Conservation (phyloP, 1,139 yeast species). For the Schizosaccharomyces versatilis region DNA sequence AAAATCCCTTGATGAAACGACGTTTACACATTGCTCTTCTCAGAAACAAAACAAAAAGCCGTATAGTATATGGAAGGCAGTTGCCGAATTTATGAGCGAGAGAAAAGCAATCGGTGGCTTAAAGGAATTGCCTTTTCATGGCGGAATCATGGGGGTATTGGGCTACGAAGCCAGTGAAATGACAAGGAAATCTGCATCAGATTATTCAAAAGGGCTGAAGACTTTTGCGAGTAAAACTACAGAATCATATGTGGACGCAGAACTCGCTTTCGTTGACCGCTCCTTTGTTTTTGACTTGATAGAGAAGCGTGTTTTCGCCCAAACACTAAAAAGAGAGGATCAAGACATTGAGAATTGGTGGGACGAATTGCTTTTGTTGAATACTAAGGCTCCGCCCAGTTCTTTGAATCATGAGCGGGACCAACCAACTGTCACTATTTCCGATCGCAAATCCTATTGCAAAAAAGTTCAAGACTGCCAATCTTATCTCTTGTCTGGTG, state of each 20-base stretch:
- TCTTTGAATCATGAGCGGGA: neutral
- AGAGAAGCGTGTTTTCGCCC: slow-evolving; percentile 29
- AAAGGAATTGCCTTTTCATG: slow-evolving; percentile 44
- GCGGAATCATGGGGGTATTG: slow-evolving; percentile 69
- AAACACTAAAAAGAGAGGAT: slow-evolving; percentile 25
- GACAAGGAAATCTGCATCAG: slow-evolving; percentile 14
- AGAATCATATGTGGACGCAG: slow-evolving; percentile 38
- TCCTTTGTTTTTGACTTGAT: slow-evolving; percentile 34
- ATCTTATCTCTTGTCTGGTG: slow-evolving; percentile 50
- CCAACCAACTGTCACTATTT: slow-evolving; percentile 22
- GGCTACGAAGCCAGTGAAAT: slow-evolving; percentile 41
- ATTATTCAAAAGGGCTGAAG: slow-evolving; percentile 4
- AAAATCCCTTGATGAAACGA: neutral
- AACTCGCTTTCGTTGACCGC: slow-evolving; percentile 49
- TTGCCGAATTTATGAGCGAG: slow-evolving; percentile 30
- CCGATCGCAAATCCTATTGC: slow-evolving; percentile 27
- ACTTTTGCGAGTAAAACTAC: neutral
- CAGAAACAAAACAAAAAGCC: neutral
- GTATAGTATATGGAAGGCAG: slow-evolving; percentile 25
- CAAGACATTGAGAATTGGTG: neutral
- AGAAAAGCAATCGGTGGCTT: slow-evolving; percentile 11
- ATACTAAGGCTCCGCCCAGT: neutral
- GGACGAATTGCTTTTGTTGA: neutral
- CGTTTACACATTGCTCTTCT: neutral
- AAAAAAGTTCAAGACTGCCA: slow-evolving; percentile 44